These are phyloP conservation scores for Stagonosporopsis cucurbitacearum DNA, from an alignment of 2,329 filamentous ascomycete species.

Conservation along the genomic window DNA sequence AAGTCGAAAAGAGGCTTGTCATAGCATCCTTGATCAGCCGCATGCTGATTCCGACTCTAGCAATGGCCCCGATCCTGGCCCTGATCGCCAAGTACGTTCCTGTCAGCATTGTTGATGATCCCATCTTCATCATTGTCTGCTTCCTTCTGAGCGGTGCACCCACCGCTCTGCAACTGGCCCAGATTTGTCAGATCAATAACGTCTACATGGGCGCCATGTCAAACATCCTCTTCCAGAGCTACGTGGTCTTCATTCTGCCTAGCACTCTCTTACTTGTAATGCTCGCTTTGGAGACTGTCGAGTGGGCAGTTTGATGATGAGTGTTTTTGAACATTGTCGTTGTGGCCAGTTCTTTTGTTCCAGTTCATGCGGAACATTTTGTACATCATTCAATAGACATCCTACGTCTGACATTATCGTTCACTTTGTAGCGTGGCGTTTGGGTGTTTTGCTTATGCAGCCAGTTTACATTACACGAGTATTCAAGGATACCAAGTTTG, in stretches of 20 bases:
- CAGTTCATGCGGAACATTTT: background rate
- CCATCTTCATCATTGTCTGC: conserved; percentile 97
- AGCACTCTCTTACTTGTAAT: conserved; percentile 88
- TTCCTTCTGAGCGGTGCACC: conserved; percentile 95
- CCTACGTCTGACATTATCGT: background rate
- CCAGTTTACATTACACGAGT: background rate
- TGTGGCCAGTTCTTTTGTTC: background rate
- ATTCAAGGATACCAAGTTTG: background rate
- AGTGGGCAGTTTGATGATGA: conserved; percentile 71
- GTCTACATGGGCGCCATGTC: conserved; percentile 97
- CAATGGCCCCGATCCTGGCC: conserved; percentile 91
- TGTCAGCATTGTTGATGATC: conserved; percentile 93
- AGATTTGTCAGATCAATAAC: conserved; percentile 98
- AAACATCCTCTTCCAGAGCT: conserved; percentile 91
- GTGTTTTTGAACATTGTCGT: background rate
- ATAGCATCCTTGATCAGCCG: conserved; percentile 84
- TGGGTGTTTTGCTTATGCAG: background rate
- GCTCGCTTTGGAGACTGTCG: conserved; percentile 81
- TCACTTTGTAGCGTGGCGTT: conserved; percentile 24
- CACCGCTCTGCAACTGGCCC: conserved; percentile 89
- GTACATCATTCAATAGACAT: background rate
- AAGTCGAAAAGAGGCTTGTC: conserved; percentile 75
- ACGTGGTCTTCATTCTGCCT: conserved; percentile 95
- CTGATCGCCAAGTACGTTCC: conserved; percentile 88
- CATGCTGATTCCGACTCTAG: conserved; percentile 88